Percentiles rank a stretch among this genome's conserved stretches.
phyloP scores from a whole-genome alignment of 2,329 filamentous ascomycete genomes.

The Mariannaea sp. region DNA sequence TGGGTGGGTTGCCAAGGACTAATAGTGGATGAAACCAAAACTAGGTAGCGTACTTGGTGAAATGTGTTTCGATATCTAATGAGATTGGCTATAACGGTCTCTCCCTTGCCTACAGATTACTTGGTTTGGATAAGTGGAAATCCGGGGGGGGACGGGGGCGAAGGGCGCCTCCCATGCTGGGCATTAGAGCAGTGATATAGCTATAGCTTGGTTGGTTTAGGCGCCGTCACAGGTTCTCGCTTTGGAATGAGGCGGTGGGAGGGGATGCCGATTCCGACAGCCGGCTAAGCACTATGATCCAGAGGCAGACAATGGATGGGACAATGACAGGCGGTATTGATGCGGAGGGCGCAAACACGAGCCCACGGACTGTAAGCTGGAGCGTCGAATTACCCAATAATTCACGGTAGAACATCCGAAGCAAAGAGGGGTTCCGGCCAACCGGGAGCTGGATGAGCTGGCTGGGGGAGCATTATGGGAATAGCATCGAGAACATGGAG shows the following conservation, averaged over 20 bases:
- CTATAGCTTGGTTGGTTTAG: no score
- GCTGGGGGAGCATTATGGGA: neutral
- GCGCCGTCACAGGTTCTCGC: no score
- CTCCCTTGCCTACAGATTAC: no score
- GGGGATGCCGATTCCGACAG: neutral
- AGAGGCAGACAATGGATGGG: no score
- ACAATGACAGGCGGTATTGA: no score
- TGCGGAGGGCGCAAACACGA: slow-evolving; percentile 10
- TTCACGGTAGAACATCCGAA: neutral
- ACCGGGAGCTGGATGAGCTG: neutral
- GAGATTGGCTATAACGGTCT: no score
- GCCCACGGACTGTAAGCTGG: slow-evolving; percentile 1
- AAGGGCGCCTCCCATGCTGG: no score
- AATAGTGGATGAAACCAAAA: slow-evolving; percentile 5
- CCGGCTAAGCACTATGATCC: slow-evolving; percentile 3
- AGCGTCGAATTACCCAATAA: neutral
- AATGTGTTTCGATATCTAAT: no score
- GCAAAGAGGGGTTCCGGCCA: slow-evolving; percentile 7
- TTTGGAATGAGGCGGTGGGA: neutral
- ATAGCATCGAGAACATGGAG: slow-evolving; percentile 1
- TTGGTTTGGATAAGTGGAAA: no score
- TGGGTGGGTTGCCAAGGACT: slow-evolving; percentile 7
- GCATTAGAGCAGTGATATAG: no score
- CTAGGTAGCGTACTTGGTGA: no score
- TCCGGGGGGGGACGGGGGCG: no score